phyloP scores from a whole-genome alignment of 2,329 filamentous ascomycete genomes.

The Epichloe sp. region DNA sequence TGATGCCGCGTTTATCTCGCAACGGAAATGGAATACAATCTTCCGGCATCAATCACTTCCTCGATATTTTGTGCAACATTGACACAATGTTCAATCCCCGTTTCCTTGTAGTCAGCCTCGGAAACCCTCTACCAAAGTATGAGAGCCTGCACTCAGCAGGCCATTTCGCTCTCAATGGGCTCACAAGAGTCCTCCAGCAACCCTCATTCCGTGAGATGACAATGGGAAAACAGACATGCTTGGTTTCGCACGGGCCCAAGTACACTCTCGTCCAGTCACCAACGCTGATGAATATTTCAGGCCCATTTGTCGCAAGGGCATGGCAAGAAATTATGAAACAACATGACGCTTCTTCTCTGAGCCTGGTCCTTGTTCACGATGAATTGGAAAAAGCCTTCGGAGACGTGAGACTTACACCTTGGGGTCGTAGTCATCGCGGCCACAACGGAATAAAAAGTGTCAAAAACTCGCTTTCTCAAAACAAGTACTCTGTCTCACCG shows the following conservation, averaged over 20 bases:
- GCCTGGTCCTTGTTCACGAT: constrained; percentile 73
- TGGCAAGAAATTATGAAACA: constrained; percentile 44
- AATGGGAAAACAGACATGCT: constrained; percentile 39
- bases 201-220: constrained; percentile 33
- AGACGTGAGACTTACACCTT: constrained; percentile 49
- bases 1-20: constrained; percentile 13
- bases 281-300: constrained; percentile 74
- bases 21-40: neutral
- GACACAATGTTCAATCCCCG: constrained; percentile 27
- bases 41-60: neutral
- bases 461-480: constrained; percentile 32
- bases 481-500: constrained; percentile 25
- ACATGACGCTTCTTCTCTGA: constrained; percentile 21
- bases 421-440: constrained; percentile 50
- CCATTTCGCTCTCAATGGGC: constrained; percentile 57
- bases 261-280: constrained; percentile 64
- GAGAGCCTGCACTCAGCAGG: constrained; percentile 79
- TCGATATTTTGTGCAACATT: neutral
- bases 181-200: constrained; percentile 34
- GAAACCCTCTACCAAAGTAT: constrained; percentile 66
- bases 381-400: constrained; percentile 68
- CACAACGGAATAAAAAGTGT: constrained; percentile 67
- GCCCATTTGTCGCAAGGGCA: constrained; percentile 52
- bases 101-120: constrained; percentile 74
- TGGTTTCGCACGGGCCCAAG: constrained; percentile 33